Base-by-base conservation (phyloP, 768 basidiomycete species). In the Dioszegia hungarica region DNA sequence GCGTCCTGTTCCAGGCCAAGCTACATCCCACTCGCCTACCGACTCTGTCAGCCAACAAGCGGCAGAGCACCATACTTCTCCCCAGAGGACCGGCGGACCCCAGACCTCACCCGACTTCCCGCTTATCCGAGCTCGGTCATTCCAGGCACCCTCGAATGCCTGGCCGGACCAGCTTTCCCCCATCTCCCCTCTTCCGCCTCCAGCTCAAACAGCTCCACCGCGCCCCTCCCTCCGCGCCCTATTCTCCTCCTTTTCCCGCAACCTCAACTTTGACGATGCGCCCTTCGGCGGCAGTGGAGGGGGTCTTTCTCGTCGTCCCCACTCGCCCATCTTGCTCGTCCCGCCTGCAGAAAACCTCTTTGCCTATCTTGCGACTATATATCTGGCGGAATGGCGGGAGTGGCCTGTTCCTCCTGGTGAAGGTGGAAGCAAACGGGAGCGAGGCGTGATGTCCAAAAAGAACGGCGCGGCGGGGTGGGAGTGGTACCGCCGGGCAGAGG, bases 401-500 rank as follows among this genome's bases (percentile, higher is more conserved):
- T 54, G 52, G 52, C 52, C 52, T 12, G 17, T 2, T 11, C 1
- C 52, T 17, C 27, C 27, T 29, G 41, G 39, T 29, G 31, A 41
- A 24, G 15, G 19, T 19, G 52, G 31, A 20, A 43, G 52, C 22
- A 27, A 56, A 10, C 63, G 56, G 63, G 44, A 38, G 12, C 49
- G 52, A 14, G 39, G n/a, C n/a, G n/a, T n/a, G n/a, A n/a, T n/a
- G n/a, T n/a, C 45, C n/a, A 39, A 36, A 27, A 60, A 60, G 46
- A 62, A 59, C 22, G 64, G 60, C 2, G 57, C 38, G 14, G 63
- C 67, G 66, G 51, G 63, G 8, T 70, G 68, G 68, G 71, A 69
- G 40, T 70, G 71, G 71, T 37, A 52, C 28, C 20, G 66, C 24
- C 39, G 68, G n/a, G 40, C 62, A 5, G 46, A 60, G 31, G 29